Evolutionary conservation across 208 protist genomes (phyloP), one percentile per base, ranked within the genome.

Genomic region (Crithidia acanthocephali): DNA sequence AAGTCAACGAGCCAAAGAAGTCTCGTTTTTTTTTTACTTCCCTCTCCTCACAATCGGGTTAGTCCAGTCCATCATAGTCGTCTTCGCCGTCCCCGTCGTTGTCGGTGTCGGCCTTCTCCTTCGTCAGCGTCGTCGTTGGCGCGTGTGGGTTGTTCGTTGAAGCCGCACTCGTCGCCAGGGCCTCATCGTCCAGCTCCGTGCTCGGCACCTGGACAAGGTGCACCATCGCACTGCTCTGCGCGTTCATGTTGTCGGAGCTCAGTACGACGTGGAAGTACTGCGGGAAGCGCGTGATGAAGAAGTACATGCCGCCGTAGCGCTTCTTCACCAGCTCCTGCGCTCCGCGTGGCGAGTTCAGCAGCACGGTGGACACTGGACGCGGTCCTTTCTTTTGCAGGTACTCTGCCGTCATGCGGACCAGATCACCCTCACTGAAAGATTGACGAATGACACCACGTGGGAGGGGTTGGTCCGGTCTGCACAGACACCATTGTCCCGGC

Each of bases 241-340:
- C 79, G 76, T 95, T 95, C 7, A 70, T 67, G 16, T 30, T 84
- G 27, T 93, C 88, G 2, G 72, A 77, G 51, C 75, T 70, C n/a
- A 97, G 66, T 10, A 97, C 88, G n/a, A 95, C 62, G 55, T 80
- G 87, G 68, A 97, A 97, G 72, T 92, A 93, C 60, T 90, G 78
- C 4, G 90, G 88, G 44, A 88, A 88, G 61, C 83, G 84, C 48
- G 72, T 67, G 20, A 92, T 74, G 57, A 95, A 83, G 76, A 91
- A 88, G 79, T 89, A 95, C 25, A 95, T 57, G 28, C 87, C 87
- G 32, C 90, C 88, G 67, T 95, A 83, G 20, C 84, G 80, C 69
- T 89, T 91, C 23, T 80, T 74, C 27, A 97, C 61, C 4, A 78
- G 67, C 20, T 94, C 87, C 57, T 92, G 88, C n/a, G 93, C 93